Conservation (phyloP, 176 grass and related monocot genomes). For the Juncus inflexus region DNA sequence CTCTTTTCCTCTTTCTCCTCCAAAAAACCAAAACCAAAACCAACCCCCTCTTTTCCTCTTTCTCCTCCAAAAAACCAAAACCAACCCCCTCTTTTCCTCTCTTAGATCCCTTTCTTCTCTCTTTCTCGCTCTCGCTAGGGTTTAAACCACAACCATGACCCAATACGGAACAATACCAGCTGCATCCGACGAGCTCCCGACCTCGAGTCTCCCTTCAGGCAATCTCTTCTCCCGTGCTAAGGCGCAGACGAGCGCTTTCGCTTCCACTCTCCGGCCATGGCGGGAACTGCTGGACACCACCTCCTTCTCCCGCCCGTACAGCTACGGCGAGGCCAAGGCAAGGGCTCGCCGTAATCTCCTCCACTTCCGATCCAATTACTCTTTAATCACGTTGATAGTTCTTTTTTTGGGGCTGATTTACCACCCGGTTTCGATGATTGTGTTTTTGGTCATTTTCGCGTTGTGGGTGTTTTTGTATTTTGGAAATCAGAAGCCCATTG, state of each 20-base stretch:
- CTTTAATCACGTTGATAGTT: slow-evolving; percentile 42
- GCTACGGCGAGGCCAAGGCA: slow-evolving; percentile 52
- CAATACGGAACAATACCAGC: slow-evolving; percentile 51
- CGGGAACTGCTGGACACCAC: slow-evolving; percentile 52
- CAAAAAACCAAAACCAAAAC: slow-evolving; percentile 20
- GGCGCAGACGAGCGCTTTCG: slow-evolving; percentile 42
- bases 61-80: slow-evolving; percentile 3
- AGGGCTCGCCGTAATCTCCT: slow-evolving; percentile 65
- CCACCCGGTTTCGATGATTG: slow-evolving; percentile 61
- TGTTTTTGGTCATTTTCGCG: slow-evolving; percentile 61
- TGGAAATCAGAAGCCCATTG: slow-evolving; percentile 39
- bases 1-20: neutral
- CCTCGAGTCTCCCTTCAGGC: slow-evolving; percentile 3
- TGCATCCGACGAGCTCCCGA: slow-evolving; percentile 18
- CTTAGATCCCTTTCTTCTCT: slow-evolving; percentile 24
- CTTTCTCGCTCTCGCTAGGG: slow-evolving; percentile 34
- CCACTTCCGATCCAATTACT: slow-evolving; percentile 96
- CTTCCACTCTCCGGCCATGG: slow-evolving; percentile 64
- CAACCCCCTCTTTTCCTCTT: too few species aligned
- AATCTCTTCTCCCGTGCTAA: slow-evolving; percentile 59
- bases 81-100: neutral
- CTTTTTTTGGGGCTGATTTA: slow-evolving; percentile 67
- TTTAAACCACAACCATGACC: slow-evolving; percentile 47
- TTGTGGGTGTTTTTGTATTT: slow-evolving; percentile 87
- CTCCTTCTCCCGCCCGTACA: slow-evolving; percentile 63